Base-by-base conservation (phyloP, 2,329 filamentous ascomycete species). In the Penicillium expansum region DNA sequence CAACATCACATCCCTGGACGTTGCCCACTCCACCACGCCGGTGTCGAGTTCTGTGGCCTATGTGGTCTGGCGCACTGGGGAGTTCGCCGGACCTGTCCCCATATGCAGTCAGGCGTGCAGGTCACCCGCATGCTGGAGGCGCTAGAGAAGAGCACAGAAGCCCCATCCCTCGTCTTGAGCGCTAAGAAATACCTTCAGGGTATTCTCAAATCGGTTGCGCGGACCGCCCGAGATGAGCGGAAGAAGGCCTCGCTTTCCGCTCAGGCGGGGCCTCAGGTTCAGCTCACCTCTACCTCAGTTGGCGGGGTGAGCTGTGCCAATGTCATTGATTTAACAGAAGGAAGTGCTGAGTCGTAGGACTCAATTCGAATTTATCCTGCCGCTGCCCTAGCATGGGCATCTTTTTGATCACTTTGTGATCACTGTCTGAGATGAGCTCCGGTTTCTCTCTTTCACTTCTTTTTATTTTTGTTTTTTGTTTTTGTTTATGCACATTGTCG, bases 11-110 rank as follows among this genome's bases (percentile, higher is more conserved):
- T 76, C 1, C 68, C 74, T 13, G 86, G 86, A n/a, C 77, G 79
- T 41, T 90, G 87, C 66, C 82, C 82, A 10, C 73, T 88, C 32
- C 87, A 86, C 67, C 62, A 78, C 5, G 80, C 82, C 9, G 83
- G 84, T 2, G 76, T 81, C 2, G 85, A 88, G 64, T 73, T 81
- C 62, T 90, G 87, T 70, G 81, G 81, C 7, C 77, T 89, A 7
- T 89, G 87, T 59, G 85, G 86, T 16, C 78, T 84, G 22, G 82
- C 83, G 1, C 86, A 88, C 66, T 83, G 78, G 60, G 85, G 85
- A 3, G 68, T 77, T 52, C 71, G 74, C 1, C 78, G 82, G 32
- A 80, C 79, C 9, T 90, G 87, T 66, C 83, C 86, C 14, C 83
- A 86, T 67, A 78, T 90, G 50, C 77, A 77, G 52, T 84, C 84